These are phyloP conservation scores for Zalerion maritima DNA, from an alignment of 495 filamentous ascomycete genomes.

Conservation along the genomic window DNA sequence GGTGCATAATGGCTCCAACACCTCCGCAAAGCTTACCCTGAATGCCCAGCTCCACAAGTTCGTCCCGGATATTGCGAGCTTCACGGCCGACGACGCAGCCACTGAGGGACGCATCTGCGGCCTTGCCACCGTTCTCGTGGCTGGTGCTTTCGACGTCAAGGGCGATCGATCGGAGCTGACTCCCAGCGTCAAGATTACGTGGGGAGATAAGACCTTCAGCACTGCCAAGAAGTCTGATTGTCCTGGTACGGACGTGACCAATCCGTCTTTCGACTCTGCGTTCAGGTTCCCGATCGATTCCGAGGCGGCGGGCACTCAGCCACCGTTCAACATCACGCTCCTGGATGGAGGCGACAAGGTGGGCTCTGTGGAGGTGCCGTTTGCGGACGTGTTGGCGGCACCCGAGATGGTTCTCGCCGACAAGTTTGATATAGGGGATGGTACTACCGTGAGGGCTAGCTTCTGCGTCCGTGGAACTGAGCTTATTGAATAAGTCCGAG, in stretches of 20 bases:
- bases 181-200: constrained; percentile 25
- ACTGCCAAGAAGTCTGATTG: constrained; percentile 21
- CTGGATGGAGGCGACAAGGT: constrained; percentile 19
- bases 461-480: constrained; percentile 12
- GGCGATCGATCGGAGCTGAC: constrained; percentile 21
- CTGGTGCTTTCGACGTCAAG: constrained; percentile 17
- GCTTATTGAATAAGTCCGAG: no score
- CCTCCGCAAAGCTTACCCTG: constrained; percentile 15
- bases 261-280: constrained; percentile 24
- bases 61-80: constrained; percentile 14
- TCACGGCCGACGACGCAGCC: constrained; percentile 10
- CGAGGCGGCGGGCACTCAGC: constrained; percentile 15
- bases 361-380: constrained; percentile 19
- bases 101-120: constrained; percentile 15
- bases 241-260: constrained; percentile 25
- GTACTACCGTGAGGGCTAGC: constrained; percentile 17
- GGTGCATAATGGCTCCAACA: constrained; percentile 17
- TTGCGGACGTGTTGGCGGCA: constrained; percentile 19
- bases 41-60: constrained; percentile 20
- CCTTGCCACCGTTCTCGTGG: constrained; percentile 20
- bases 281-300: constrained; percentile 19
- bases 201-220: constrained; percentile 19
- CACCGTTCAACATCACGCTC: constrained; percentile 16
- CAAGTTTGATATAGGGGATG: constrained; percentile 20
- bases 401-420: constrained; percentile 17